Conservation (phyloP, 2,329 filamentous ascomycete genomes). For the Eutypa lata region DNA sequence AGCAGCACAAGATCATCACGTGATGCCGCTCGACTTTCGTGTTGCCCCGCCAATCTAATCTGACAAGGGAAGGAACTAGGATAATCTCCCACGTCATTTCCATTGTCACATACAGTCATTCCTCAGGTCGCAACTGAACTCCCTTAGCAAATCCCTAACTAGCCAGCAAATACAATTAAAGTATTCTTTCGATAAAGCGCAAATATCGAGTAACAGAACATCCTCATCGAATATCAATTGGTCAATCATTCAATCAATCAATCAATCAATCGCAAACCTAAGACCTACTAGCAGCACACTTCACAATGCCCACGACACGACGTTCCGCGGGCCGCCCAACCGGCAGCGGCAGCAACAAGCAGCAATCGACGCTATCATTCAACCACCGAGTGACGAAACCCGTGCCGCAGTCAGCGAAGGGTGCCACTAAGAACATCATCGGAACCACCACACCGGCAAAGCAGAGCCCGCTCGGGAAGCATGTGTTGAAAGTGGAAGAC, state of each 20-base stretch:
- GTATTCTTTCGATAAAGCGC: too few species aligned
- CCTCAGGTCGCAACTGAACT: too few species aligned
- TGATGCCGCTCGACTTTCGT: slow-evolving; percentile 46
- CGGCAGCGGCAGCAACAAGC: slow-evolving; percentile 34
- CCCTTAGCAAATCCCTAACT: too few species aligned
- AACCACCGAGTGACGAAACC: slow-evolving; percentile 55
- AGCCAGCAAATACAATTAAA: too few species aligned
- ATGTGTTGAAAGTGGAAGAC: slow-evolving; percentile 22
- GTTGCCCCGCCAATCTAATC: slow-evolving; percentile 52
- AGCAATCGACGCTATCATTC: slow-evolving; percentile 57
- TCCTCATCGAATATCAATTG: not conserved
- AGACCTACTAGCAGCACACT: slow-evolving; percentile 5
- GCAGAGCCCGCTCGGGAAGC: slow-evolving; percentile 27
- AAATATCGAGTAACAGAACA: too few species aligned
- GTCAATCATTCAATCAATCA: not conserved
- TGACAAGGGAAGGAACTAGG: slow-evolving; percentile 2
- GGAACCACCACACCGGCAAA: slow-evolving; percentile 30
- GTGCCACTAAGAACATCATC: too few species aligned
- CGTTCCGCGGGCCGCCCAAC: too few species aligned
- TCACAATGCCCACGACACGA: slow-evolving; percentile 48
- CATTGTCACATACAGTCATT: not conserved
- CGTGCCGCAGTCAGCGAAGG: slow-evolving; percentile 45
- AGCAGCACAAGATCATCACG: too few species aligned
- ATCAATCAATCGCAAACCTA: not conserved
- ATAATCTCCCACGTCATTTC: slow-evolving; percentile 25